Percentiles rank a stretch among this genome's conserved stretches.
Conservation (phyloP, 805 yeast genomes). For the Saturnispora dispora region DNA sequence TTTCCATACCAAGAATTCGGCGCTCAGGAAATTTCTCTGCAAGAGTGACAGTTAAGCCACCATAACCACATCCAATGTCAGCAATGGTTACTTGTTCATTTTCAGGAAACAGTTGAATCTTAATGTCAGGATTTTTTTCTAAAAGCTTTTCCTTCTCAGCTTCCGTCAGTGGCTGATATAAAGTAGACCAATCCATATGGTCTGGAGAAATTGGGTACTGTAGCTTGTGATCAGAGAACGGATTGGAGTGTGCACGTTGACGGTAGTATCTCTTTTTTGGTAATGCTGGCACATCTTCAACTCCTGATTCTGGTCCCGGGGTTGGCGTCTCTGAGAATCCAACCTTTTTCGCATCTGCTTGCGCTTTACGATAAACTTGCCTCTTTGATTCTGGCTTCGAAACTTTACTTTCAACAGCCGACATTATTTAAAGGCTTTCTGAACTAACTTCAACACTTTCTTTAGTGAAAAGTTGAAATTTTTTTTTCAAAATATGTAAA, state of each 20-base stretch:
- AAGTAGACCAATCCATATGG: constrained; percentile 76
- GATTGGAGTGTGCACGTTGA: constrained; percentile 96
- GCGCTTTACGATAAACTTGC: constrained; percentile 31
- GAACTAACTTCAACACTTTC: neutral
- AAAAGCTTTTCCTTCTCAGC: constrained; percentile 25
- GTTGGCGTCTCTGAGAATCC: constrained; percentile 30
- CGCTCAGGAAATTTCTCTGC: constrained; percentile 69
- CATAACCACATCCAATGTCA: constrained; percentile 96
- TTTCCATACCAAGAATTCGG: constrained; percentile 90
- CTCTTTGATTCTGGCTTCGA: constrained; percentile 6
- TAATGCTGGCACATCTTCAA: constrained; percentile 28
- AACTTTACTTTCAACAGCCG: constrained; percentile 3
- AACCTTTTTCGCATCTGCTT: constrained; percentile 39
- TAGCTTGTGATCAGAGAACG: constrained; percentile 88
- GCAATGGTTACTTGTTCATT: constrained; percentile 62
- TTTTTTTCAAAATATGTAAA: neutral
- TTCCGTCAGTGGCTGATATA: constrained; percentile 52
- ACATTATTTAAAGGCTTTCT: neutral
- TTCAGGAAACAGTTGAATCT: constrained; percentile 12
- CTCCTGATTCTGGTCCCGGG: constrained; percentile 11
- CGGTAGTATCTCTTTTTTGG: constrained; percentile 86
- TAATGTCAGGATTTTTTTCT: constrained; percentile 30
- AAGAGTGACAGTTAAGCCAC: constrained; percentile 76
- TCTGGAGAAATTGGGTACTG: constrained; percentile 80
- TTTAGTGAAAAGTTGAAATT: neutral